These are phyloP conservation scores for Jaenimonas drosophilae DNA, from an alignment of 208 protist genomes.

Conservation along the genomic window DNA sequence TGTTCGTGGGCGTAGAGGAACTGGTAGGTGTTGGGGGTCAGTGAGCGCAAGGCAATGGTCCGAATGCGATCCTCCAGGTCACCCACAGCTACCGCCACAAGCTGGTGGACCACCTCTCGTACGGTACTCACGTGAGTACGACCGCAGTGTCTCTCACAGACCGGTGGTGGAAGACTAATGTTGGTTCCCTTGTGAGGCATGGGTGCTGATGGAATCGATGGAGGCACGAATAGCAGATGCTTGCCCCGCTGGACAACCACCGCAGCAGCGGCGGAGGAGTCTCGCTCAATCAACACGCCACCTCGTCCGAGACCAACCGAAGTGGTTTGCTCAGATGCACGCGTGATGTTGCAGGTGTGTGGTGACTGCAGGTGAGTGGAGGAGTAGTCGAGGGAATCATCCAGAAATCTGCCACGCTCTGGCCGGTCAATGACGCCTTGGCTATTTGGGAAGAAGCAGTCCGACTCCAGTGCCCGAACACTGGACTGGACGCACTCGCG, in stretches of 20 bases:
- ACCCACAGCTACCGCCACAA: conserved; percentile 56
- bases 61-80: conserved; percentile 64
- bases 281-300: too few species aligned
- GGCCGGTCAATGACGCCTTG: too few species aligned
- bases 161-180: too few species aligned
- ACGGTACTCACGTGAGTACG: conserved; percentile 55
- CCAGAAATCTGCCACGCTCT: background rate
- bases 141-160: conserved; percentile 26
- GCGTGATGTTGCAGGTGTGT: too few species aligned
- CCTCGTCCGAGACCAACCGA: too few species aligned
- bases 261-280: too few species aligned
- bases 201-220: too few species aligned
- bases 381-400: background rate
- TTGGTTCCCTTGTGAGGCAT: too few species aligned
- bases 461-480: conserved; percentile 27
- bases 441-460: too few species aligned
- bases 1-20: conserved; percentile 57
- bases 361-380: background rate
- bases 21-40: conserved; percentile 41
- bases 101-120: conserved; percentile 43
- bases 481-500: conserved; percentile 50
- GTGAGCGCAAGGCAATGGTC: conserved; percentile 29
- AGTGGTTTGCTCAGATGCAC: too few species aligned
- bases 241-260: too few species aligned
- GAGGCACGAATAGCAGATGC: too few species aligned